Evolutionary conservation across 1,284 basidiomycete species (phyloP).

Genomic region (Takashimella tepidaria): DNA sequence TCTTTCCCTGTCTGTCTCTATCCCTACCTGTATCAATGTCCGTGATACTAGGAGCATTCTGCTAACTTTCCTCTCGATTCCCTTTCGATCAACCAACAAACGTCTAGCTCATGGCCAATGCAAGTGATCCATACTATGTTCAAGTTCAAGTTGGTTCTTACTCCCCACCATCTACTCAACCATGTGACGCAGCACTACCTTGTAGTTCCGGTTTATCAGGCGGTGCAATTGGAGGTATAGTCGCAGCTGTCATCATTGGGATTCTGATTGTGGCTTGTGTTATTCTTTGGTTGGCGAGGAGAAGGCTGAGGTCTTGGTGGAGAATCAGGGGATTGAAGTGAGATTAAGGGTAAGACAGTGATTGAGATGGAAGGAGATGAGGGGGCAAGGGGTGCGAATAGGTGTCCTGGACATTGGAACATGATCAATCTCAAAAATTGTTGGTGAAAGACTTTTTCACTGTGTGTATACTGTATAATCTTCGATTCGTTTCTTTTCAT

Average conservation of each 20-base stretch:
- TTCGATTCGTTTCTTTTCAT: too few species aligned
- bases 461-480: too few species aligned
- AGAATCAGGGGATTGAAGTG: slow-evolving; percentile 11
- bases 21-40: too few species aligned
- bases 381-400: too few species aligned
- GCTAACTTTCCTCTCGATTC: too few species aligned
- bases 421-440: too few species aligned
- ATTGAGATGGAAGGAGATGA: too few species aligned
- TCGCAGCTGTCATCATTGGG: slow-evolving; percentile 62
- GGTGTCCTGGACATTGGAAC: too few species aligned
- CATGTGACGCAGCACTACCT: slow-evolving; percentile 67
- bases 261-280: slow-evolving; percentile 58
- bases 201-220: slow-evolving; percentile 56
- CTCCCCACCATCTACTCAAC: slow-evolving; percentile 60
- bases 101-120: slow-evolving; percentile 13
- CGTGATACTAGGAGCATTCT: too few species aligned
- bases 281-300: slow-evolving; percentile 50
- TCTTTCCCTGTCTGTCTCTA: too few species aligned
- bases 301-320: slow-evolving; percentile 18
- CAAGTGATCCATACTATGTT: slow-evolving; percentile 69
- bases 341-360: slow-evolving; percentile 9
- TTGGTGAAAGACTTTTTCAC: too few species aligned
- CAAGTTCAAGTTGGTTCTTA: slow-evolving; percentile 62
- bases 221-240: slow-evolving; percentile 58
- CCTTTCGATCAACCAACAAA: neutral